phyloP scores from a whole-genome alignment of 2,329 filamentous ascomycete species.

The Penicillium sp. region DNA sequence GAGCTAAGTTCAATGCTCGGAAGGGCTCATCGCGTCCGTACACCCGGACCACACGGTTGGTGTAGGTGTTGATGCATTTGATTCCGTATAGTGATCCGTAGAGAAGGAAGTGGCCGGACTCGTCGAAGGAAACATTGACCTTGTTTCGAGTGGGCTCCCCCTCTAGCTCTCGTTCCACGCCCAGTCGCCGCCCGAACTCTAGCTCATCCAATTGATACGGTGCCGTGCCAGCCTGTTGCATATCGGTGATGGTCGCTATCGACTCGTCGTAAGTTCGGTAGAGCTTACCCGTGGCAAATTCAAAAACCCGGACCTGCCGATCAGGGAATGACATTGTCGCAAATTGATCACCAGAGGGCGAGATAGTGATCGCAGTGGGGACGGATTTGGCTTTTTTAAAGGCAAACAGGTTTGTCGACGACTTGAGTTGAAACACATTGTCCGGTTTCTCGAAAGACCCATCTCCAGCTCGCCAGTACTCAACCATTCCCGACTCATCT shows the following conservation, averaged over 20 bases:
- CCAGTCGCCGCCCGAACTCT: conserved; percentile 84
- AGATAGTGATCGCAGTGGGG: conserved; percentile 75
- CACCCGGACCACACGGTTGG: conserved; percentile 83
- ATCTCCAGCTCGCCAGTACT: conserved; percentile 80
- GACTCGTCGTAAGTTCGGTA: conserved; percentile 95
- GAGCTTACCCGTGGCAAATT: conserved; percentile 83
- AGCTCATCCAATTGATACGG: conserved; percentile 77
- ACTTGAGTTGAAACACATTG: conserved; percentile 88
- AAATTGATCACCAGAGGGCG: conserved; percentile 79
- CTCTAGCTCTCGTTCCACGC: conserved; percentile 80
- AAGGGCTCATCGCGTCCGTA: conserved; percentile 89
- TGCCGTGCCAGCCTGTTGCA: conserved; percentile 90
- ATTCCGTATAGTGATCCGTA: conserved; percentile 89
- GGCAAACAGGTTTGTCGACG: conserved; percentile 87
- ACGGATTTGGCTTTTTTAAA: conserved; percentile 93
- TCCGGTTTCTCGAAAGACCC: conserved; percentile 83
- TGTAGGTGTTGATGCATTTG: conserved; percentile 94
- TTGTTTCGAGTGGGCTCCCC: conserved; percentile 61
- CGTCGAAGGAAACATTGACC: conserved; percentile 87
- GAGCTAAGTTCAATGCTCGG: conserved; percentile 70
- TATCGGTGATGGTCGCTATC: conserved; percentile 77
- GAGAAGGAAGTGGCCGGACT: conserved; percentile 89
- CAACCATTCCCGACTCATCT: conserved; percentile 87
- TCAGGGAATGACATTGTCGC: conserved; percentile 89
- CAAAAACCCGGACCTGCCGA: conserved; percentile 86